Base-by-base conservation (phyloP, 371 early-diverging fungal species). In the Zychaea mexicana region DNA sequence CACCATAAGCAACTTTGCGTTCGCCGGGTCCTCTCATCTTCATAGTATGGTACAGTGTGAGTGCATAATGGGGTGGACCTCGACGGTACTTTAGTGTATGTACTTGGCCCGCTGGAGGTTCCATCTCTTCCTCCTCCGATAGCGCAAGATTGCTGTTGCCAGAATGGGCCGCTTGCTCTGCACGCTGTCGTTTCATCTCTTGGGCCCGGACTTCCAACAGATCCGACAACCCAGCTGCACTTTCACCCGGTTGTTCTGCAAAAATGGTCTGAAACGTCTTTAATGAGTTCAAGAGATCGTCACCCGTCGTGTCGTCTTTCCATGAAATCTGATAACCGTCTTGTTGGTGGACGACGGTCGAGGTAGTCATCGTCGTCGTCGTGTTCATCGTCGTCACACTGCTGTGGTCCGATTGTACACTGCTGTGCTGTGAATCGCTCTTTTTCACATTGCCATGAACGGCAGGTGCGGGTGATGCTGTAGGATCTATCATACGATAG, bases 21-120 rank as follows among this genome's bases (percentile, higher is more conserved):
- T 74, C 72, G 8, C 36, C 22, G 10, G 70, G 52, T 1, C 54
- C 60, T 10, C 62, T 36, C 78, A 79, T 74, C 45, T 82, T 79
- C 82, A 82, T 82, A 0, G 78, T 77, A 65, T 82, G 82, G 57
- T 76, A 79, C 10, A 82, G 61, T 5, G 82, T 82, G 10, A 82
- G 62, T 7, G 72, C 70, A 30, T 65, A 64, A 57, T 82, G 82
- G 1, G 61, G 46, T 4, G 76, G 70, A 3, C 82, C 82, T 19
- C 71, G 36, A 22, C 82, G 71, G 49, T 72, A 74, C 52, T 74
- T 79, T 15, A 73, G 60, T 3, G 82, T 79, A 47, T 73, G 56
- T 0, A 61, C 21, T 45, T 61, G 60, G n/a, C 64, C 66, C 24
- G 69, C 60, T 32, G 69, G 67, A 17, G 30, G 17, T 52, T 62